phyloP scores from a whole-genome alignment of 2,329 filamentous ascomycete species.

The Ophiostoma australiae region DNA sequence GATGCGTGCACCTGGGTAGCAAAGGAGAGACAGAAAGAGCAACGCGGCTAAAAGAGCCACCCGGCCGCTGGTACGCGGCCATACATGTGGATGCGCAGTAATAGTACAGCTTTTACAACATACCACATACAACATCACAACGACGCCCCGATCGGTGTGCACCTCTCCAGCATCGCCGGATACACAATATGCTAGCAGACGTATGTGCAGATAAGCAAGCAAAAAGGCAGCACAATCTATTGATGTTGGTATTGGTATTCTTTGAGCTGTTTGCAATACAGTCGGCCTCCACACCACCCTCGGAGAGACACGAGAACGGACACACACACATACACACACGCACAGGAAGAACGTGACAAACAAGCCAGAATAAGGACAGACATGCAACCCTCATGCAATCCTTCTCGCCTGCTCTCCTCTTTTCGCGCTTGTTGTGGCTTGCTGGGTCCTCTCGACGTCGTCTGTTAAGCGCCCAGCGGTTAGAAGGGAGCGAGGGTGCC shows the following conservation, averaged over 20 bases:
- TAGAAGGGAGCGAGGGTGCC: background rate
- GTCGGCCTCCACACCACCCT: slow-evolving; percentile 6
- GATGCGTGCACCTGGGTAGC: background rate
- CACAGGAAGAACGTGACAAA: background rate
- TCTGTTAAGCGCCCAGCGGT: slow-evolving; percentile 13
- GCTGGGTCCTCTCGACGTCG: slow-evolving; percentile 12
- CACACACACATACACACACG: background rate
- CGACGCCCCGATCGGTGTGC: background rate
- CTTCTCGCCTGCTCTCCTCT: background rate
- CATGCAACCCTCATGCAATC: background rate
- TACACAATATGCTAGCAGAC: background rate
- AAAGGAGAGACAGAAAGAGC: background rate
- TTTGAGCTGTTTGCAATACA: background rate
- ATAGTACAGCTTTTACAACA: background rate
- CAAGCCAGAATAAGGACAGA: background rate
- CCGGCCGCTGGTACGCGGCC: background rate
- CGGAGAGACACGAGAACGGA: background rate
- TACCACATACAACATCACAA: background rate
- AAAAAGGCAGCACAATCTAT: background rate
- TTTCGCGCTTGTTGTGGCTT: background rate
- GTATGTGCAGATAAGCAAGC: background rate
- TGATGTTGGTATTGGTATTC: background rate
- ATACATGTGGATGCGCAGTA: background rate
- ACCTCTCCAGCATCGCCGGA: background rate
- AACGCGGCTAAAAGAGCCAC: background rate